These are phyloP conservation scores for Phlyctochytrium arcticum DNA, from an alignment of 192 early-diverging fungal species.

Conservation along the genomic window DNA sequence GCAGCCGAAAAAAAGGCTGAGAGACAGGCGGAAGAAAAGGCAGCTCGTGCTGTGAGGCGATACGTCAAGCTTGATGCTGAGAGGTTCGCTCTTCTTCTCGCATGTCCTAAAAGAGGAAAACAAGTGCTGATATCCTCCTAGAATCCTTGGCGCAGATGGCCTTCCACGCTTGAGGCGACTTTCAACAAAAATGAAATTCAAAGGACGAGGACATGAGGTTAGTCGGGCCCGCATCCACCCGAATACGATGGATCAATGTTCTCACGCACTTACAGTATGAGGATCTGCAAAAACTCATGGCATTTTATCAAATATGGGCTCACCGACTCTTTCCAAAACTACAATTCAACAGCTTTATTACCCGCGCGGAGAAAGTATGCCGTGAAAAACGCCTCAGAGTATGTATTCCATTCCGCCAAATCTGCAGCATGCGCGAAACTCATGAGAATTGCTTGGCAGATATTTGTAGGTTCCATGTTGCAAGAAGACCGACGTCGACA, in stretches of 20 bases:
- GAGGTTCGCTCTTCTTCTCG: neutral
- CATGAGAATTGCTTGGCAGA: neutral
- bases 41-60: neutral
- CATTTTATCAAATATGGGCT: conserved; percentile 41
- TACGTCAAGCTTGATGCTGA: conserved; percentile 16
- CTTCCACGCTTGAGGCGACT: conserved; percentile 19
- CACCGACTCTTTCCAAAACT: conserved; percentile 37
- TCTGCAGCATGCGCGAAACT: neutral
- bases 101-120: neutral
- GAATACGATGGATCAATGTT: too few species aligned
- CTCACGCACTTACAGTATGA: neutral
- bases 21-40: neutral
- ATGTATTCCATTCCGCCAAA: neutral
- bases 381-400: conserved; percentile 27
- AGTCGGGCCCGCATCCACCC: neutral
- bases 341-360: conserved; percentile 28
- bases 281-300: conserved; percentile 30
- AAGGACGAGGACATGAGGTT: conserved; percentile 35
- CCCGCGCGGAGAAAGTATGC: conserved; percentile 34
- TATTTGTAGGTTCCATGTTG: conserved; percentile 8
- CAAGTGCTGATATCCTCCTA: conserved; percentile 1
- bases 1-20: neutral
- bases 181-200: conserved; percentile 20
- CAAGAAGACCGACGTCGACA: conserved; percentile 4
- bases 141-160: conserved; percentile 25